A percentile compares a stretch with the other conserved stretches of the same genome.
Evolutionary conservation across 805 yeast genomes (phyloP).

Genomic region (Vanderwaltozyma tropicalis): DNA sequence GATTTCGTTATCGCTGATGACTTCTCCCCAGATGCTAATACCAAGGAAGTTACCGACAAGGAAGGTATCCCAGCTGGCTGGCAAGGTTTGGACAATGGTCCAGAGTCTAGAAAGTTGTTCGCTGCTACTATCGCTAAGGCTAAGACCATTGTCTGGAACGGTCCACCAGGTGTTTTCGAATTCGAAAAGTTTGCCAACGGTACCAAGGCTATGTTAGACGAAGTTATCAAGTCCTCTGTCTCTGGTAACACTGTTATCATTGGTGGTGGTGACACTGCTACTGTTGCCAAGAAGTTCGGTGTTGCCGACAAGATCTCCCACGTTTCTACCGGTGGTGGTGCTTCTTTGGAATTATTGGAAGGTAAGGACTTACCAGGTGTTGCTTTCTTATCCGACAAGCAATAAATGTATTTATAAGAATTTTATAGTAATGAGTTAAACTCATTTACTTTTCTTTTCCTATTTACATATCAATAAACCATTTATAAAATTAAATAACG

Average conservation of each 20-base stretch:
- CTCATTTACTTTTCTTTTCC: neutral
- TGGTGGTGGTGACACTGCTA: constrained; percentile 99
- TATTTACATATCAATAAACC: neutral
- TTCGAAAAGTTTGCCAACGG: constrained; percentile 86
- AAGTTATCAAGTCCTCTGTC: constrained; percentile 75
- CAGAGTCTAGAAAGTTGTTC: constrained; percentile 72
- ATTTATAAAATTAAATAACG: constrained; percentile 4
- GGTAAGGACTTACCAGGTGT: constrained; percentile 99
- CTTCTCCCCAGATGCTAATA: constrained; percentile 84
- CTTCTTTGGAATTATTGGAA: constrained; percentile 95
- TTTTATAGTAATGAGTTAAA: neutral
- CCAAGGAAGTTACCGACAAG: constrained; percentile 74
- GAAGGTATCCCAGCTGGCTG: constrained; percentile 91
- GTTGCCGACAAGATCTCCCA: constrained; percentile 93
- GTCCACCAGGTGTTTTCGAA: constrained; percentile 99
- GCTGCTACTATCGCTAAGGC: constrained; percentile 79
- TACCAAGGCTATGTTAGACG: constrained; percentile 83
- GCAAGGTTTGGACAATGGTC: constrained; percentile 96
- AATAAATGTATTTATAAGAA: constrained; percentile 14
- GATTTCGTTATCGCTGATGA: constrained; percentile 94
- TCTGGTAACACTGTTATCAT: constrained; percentile 90
- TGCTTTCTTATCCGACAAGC: constrained; percentile 74
- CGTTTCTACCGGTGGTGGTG: constrained; percentile 99
- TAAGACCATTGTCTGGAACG: constrained; percentile 98
- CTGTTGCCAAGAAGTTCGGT: constrained; percentile 97